phyloP scores from a whole-genome alignment of 2,329 filamentous ascomycete species.

The Botrytis sinoallii region DNA sequence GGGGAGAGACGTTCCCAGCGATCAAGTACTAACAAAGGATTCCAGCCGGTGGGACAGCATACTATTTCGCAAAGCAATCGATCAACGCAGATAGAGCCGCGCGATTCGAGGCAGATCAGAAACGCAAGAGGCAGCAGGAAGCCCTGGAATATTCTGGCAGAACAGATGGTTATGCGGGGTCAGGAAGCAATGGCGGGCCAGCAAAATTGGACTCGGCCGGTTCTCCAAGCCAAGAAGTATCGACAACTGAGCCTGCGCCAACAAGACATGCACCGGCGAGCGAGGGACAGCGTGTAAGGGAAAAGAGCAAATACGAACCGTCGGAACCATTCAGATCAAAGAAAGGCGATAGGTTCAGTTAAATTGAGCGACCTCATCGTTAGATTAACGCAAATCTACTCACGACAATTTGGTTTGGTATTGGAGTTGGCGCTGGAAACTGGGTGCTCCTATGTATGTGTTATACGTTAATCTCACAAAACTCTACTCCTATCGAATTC shows the following conservation, averaged over 20 bases:
- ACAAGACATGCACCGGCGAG: slow-evolving; percentile 76
- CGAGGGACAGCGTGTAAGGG: slow-evolving; percentile 61
- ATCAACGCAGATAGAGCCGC: slow-evolving; percentile 86
- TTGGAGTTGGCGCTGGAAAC: slow-evolving; percentile 12
- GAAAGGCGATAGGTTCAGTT: slow-evolving; percentile 84
- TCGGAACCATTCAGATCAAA: slow-evolving; percentile 68
- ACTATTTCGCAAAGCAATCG: slow-evolving; percentile 91
- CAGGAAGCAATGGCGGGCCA: slow-evolving; percentile 46
- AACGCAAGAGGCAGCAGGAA: slow-evolving; percentile 54
- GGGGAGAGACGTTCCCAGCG: slow-evolving; percentile 13
- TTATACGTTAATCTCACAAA: slow-evolving; percentile 5
- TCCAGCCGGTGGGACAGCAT: slow-evolving; percentile 81
- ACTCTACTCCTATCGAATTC: slow-evolving; percentile 9
- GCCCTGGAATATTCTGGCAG: slow-evolving; percentile 50
- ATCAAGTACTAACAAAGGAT: slow-evolving; percentile 5
- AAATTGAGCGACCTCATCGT: slow-evolving; percentile 14
- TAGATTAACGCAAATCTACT: background rate
- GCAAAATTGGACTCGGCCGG: slow-evolving; percentile 56
- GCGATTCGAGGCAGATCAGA: slow-evolving; percentile 63
- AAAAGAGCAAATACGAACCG: slow-evolving; percentile 91
- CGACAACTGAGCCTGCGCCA: slow-evolving; percentile 71
- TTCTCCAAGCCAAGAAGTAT: slow-evolving; percentile 68
- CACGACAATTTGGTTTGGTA: slow-evolving; percentile 5
- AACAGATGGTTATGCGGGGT: slow-evolving; percentile 32
- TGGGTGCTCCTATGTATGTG: background rate